These are phyloP conservation scores for Epichloe gansuensis DNA, from an alignment of 2,329 filamentous ascomycete species.

Conservation along the genomic window DNA sequence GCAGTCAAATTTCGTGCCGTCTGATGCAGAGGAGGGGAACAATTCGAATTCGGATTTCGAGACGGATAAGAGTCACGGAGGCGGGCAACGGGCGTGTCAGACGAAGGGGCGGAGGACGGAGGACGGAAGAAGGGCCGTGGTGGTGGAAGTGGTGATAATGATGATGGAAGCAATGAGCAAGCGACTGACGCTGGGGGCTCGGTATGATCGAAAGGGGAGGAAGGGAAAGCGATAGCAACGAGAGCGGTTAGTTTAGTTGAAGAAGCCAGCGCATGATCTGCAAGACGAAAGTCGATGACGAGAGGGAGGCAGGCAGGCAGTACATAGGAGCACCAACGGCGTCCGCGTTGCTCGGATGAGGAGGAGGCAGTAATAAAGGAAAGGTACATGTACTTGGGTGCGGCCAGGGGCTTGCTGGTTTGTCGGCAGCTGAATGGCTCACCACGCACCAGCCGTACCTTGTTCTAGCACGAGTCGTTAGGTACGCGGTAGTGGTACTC, in stretches of 20 bases:
- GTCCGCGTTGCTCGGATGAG: too few species aligned
- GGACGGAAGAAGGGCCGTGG: background rate
- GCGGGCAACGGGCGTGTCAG: background rate
- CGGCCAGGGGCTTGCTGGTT: too few species aligned
- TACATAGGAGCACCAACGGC: too few species aligned
- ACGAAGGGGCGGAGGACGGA: background rate
- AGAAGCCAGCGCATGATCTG: conserved; percentile 1
- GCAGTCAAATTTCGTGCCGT: background rate
- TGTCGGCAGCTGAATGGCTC: too few species aligned
- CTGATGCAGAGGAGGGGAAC: background rate
- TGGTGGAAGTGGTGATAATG: background rate
- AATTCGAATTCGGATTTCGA: background rate
- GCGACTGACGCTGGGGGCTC: conserved; percentile 1
- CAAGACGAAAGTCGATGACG: conserved; percentile 3
- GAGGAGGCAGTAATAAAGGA: too few species aligned
- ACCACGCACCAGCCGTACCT: too few species aligned
- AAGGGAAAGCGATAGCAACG: background rate
- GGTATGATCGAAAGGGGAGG: background rate
- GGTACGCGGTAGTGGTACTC: too few species aligned
- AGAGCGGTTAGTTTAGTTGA: background rate
- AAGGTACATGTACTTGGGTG: too few species aligned
- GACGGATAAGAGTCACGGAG: background rate
- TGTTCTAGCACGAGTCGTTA: too few species aligned
- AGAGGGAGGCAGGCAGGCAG: conserved; percentile 3
- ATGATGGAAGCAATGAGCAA: background rate